Conservation (phyloP, 768 basidiomycete genomes). For the Phanerodontia chrysosporium region DNA sequence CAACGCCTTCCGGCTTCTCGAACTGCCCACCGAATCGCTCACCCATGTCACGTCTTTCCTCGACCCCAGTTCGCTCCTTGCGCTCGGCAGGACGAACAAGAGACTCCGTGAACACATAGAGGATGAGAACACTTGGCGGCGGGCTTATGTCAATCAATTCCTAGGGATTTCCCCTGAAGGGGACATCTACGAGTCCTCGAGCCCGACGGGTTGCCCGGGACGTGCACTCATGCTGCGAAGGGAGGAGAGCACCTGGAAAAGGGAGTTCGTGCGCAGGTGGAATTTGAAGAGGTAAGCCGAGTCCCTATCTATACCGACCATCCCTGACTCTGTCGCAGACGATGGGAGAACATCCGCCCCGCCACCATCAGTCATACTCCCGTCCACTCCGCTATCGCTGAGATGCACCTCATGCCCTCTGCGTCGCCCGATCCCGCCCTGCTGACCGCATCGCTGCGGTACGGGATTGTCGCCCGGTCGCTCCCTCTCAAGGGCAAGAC, state of each 20-base stretch:
- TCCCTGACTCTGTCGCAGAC: conserved; percentile 36
- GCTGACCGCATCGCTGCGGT: conserved; percentile 57
- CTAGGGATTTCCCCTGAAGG: conserved; percentile 63
- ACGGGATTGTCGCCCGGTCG: conserved; percentile 73
- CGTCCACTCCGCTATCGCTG: conserved; percentile 50
- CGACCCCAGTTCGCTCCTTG: conserved; percentile 55
- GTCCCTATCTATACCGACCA: conserved; percentile 5
- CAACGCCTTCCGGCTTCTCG: conserved; percentile 35
- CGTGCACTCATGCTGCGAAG: conserved; percentile 50
- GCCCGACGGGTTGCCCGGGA: conserved; percentile 26
- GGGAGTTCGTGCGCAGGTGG: conserved; percentile 61
- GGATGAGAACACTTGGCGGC: conserved; percentile 76
- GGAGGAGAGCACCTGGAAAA: conserved; percentile 59
- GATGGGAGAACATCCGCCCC: conserved; percentile 64
- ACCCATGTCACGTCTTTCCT: conserved; percentile 73
- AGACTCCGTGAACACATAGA: conserved; percentile 60
- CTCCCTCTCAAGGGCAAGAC: conserved; percentile 66
- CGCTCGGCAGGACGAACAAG: conserved; percentile 50
- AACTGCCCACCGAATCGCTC: conserved; percentile 67
- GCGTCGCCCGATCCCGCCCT: conserved; percentile 32
- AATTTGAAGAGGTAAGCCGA: conserved; percentile 45
- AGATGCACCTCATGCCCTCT: conserved; percentile 57
- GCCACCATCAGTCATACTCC: conserved; percentile 61
- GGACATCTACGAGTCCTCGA: conserved; percentile 34
- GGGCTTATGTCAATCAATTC: conserved; percentile 68